These are phyloP conservation scores for Pseudonitzschia multiseries DNA, from an alignment of 108 stramenopile species.

Conservation along the genomic window DNA sequence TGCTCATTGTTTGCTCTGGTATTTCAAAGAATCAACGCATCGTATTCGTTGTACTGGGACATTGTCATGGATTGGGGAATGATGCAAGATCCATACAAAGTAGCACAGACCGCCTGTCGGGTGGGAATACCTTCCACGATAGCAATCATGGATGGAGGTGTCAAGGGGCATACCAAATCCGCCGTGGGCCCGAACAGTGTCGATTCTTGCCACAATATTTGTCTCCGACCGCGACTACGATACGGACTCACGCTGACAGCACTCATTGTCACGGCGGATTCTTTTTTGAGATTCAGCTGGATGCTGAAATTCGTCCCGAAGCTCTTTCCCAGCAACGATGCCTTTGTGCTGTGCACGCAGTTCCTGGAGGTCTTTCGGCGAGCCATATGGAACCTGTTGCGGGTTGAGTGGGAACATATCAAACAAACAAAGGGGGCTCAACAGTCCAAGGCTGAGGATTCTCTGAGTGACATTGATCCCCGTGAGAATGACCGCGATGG, in stretches of 20 bases:
- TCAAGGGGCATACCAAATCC: conserved; percentile 13
- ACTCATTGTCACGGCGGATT: conserved; percentile 60
- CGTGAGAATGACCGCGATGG: background rate
- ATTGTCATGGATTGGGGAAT: conserved; percentile 91
- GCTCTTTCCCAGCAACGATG: conserved; percentile 64
- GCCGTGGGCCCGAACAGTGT: background rate
- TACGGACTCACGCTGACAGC: conserved; percentile 66
- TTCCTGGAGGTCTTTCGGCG: conserved; percentile 51
- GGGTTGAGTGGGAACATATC: conserved; percentile 90
- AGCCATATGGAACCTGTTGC: conserved; percentile 81
- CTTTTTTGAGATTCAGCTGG: conserved; percentile 72
- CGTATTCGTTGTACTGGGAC: conserved; percentile 77
- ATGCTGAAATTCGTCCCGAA: conserved; percentile 51
- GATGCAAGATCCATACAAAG: conserved; percentile 65
- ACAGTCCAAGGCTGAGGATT: background rate
- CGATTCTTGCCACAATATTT: conserved; percentile 33
- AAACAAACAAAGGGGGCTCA: conserved; percentile 46
- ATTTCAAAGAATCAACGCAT: conserved; percentile 54
- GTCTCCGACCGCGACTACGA: conserved; percentile 68
- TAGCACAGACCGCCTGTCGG: conserved; percentile 46
- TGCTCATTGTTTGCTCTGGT: background rate
- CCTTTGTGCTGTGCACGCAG: conserved; percentile 78
- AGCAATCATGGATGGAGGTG: background rate
- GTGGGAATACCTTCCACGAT: conserved; percentile 14
- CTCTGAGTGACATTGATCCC: background rate